Percentiles rank a stretch among this genome's conserved stretches.
Evolutionary conservation across 2,329 filamentous ascomycete species (phyloP).

Genomic region (Fusarium newnesense): DNA sequence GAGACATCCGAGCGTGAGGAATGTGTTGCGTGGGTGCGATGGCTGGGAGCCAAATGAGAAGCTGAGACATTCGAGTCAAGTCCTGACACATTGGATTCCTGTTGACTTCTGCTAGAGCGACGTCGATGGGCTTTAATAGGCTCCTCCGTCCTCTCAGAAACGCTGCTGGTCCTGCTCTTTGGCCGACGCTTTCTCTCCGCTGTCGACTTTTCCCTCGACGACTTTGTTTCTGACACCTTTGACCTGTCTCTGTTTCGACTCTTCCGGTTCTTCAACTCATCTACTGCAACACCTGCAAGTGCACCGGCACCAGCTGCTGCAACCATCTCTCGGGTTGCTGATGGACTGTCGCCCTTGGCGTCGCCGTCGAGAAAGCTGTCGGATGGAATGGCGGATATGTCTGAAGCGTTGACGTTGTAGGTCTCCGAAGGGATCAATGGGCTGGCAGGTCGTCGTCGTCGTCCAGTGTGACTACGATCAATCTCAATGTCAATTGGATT

Average conservation of each 20-base stretch:
- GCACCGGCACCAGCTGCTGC: slow-evolving; percentile 50
- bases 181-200: slow-evolving; percentile 57
- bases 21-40: slow-evolving; percentile 66
- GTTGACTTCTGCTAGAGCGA: slow-evolving; percentile 62
- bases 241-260: slow-evolving; percentile 57
- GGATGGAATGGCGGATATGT: slow-evolving; percentile 81
- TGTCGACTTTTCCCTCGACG: slow-evolving; percentile 57
- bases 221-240: slow-evolving; percentile 51
- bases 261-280: slow-evolving; percentile 57
- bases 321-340: slow-evolving; percentile 50
- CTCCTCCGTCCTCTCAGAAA: slow-evolving; percentile 59
- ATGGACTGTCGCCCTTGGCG: slow-evolving; percentile 55
- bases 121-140: slow-evolving; percentile 59
- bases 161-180: slow-evolving; percentile 63
- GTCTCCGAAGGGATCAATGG: slow-evolving; percentile 71
- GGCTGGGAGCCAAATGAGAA: slow-evolving; percentile 63
- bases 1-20: slow-evolving; percentile 63
- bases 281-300: slow-evolving; percentile 52
- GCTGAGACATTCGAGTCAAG: slow-evolving; percentile 66
- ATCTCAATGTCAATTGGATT: slow-evolving; percentile 93
- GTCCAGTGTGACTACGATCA: slow-evolving; percentile 61
- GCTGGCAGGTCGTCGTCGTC: slow-evolving; percentile 72
- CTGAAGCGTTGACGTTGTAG: slow-evolving; percentile 77
- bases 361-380: slow-evolving; percentile 71
- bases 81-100: slow-evolving; percentile 64